Conservation (phyloP, 805 yeast species). For the Schwanniomyces occidentalis region DNA sequence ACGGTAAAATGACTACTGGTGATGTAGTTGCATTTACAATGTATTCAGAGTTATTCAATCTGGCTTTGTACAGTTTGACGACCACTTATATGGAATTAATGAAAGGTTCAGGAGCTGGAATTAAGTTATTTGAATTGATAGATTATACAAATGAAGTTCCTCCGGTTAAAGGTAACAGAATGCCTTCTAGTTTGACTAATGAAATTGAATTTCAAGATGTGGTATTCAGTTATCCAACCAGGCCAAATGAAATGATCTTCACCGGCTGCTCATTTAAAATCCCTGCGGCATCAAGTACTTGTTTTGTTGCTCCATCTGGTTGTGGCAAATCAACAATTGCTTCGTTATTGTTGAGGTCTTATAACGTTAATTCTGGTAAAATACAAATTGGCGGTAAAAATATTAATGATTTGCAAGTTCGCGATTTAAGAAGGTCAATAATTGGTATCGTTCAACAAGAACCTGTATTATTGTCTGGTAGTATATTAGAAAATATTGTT, state of each 20-base stretch:
- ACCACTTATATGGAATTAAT: slow-evolving; percentile 46
- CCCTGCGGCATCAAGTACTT: slow-evolving; percentile 36
- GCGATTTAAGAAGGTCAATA: slow-evolving; percentile 46
- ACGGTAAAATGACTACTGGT: slow-evolving; percentile 48
- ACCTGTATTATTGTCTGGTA: slow-evolving; percentile 57
- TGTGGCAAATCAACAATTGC: slow-evolving; percentile 64
- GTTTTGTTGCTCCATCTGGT: slow-evolving; percentile 59
- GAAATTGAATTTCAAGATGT: slow-evolving; percentile 41
- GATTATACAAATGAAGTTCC: slow-evolving; percentile 38
- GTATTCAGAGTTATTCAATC: slow-evolving; percentile 45
- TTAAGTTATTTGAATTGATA: slow-evolving; percentile 42
- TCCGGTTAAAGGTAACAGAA: slow-evolving; percentile 33
- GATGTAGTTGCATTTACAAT: slow-evolving; percentile 48
- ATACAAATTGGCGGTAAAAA: slow-evolving; percentile 54
- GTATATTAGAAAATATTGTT: slow-evolving; percentile 55
- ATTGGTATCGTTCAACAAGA: slow-evolving; percentile 66
- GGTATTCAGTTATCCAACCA: slow-evolving; percentile 41
- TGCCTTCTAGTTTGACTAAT: slow-evolving; percentile 22
- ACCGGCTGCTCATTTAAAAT: slow-evolving; percentile 38
- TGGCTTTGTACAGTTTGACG: slow-evolving; percentile 46
- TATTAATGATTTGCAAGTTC: slow-evolving; percentile 48
- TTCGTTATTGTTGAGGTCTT: slow-evolving; percentile 51
- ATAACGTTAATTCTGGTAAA: slow-evolving; percentile 48
- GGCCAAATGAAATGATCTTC: slow-evolving; percentile 37
- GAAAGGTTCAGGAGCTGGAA: slow-evolving; percentile 51